Percentiles rank a stretch among this genome's conserved stretches.
Conservation (phyloP, 129 eudicot species). For the Tagetes erecta region DNA sequence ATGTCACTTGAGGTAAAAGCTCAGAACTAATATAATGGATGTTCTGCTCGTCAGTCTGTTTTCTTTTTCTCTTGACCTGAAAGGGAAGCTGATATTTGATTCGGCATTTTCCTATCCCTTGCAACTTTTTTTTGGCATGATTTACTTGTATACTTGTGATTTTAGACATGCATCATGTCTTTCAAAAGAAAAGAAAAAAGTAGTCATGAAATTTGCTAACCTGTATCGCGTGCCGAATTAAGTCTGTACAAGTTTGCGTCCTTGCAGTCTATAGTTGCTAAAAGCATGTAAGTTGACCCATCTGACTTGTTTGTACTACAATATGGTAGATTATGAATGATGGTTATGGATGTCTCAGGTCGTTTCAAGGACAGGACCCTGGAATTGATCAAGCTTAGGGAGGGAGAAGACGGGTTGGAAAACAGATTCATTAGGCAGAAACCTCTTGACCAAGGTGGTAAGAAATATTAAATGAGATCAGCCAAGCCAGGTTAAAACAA, state of each 20-base stretch:
- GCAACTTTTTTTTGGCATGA: constrained; percentile 7
- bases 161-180: background rate
- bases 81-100: constrained; percentile 23
- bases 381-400: background rate
- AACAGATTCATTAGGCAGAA: too few relatives aligned
- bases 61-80: background rate
- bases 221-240: background rate
- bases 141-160: constrained; percentile 5
- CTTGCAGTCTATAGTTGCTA: background rate
- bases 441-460: too few relatives aligned
- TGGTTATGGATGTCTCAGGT: background rate
- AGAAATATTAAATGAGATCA: too few relatives aligned
- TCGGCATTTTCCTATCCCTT: constrained; percentile 5
- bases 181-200: background rate
- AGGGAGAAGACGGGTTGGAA: background rate
- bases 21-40: constrained; percentile 13
- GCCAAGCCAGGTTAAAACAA: too few relatives aligned
- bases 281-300: background rate
- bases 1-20: constrained; percentile 16
- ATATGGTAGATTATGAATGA: background rate
- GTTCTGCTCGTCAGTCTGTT: background rate
- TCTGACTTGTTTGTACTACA: background rate
- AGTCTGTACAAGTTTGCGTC: background rate
- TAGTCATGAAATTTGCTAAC: background rate
- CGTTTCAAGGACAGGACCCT: background rate